A percentile compares a stretch with the other conserved stretches of the same genome.
Conservation (phyloP, 75 land plant species). For the Selaginella tamariscina region DNA sequence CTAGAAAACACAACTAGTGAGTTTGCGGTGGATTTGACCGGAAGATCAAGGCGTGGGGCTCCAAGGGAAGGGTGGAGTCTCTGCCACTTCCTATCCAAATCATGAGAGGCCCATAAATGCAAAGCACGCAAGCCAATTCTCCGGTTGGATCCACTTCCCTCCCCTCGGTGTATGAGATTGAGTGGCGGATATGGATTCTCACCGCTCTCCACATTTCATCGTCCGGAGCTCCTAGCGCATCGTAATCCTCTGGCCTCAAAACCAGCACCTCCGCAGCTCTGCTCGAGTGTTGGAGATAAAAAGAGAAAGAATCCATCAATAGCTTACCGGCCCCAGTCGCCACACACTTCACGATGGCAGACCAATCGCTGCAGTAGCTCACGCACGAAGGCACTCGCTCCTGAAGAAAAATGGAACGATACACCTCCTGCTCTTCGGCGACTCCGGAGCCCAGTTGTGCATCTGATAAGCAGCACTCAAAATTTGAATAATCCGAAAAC, state of each 20-base stretch:
- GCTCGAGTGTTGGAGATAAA: not conserved
- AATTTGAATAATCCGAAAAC: no score
- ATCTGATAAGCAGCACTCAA: not conserved
- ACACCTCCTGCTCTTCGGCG: not conserved
- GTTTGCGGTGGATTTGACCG: no score
- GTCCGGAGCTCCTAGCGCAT: not conserved
- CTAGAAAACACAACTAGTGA: no score
- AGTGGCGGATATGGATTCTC: not conserved
- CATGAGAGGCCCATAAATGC: not conserved
- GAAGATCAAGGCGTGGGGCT: no score
- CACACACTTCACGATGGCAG: not conserved
- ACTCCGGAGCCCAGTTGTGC: not conserved
- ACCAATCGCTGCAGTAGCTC: not conserved
- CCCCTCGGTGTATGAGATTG: not conserved
- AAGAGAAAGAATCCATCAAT: not conserved
- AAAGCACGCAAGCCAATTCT: not conserved
- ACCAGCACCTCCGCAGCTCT: not conserved
- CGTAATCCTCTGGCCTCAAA: not conserved
- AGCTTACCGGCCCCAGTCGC: not conserved
- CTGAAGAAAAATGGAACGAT: not conserved
- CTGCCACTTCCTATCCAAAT: not conserved
- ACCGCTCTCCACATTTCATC: not conserved
- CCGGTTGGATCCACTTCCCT: not conserved
- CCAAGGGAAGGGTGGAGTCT: not conserved
- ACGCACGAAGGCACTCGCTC: conserved; percentile 2